Evolutionary conservation across 768 basidiomycete species (phyloP), one percentile per base, ranked within the genome.

Genomic region (Phlebiopsis gigantea): DNA sequence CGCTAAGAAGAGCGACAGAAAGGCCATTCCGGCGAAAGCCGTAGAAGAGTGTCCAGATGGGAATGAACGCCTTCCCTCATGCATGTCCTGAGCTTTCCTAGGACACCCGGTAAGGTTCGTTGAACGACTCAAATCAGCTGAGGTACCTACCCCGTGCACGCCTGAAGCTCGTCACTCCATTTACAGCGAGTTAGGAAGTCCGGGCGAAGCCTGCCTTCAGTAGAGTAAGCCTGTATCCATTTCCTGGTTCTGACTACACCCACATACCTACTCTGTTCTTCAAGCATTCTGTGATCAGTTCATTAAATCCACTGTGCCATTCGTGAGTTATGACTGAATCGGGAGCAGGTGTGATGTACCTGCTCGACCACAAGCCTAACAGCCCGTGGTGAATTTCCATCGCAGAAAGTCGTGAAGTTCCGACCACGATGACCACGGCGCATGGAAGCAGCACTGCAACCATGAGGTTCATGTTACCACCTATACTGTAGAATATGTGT

Each of bases 11-110:
- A 88, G 73, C 4, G 81, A 77, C 21, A 84, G 63, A 61, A 85
- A 83, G 22, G 78, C 73, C 82, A 87, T 85, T 28, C 84, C 84
- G 1, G 80, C 74, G 63, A 83, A 87, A 7, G 79, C 85, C 10
- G 80, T 79, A 1, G 84, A 83, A 1, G 85, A 84, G 65, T 88
- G 85, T 5, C 85, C 85, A 10, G 84, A 85, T 6, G 85, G 85
- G 63, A 88, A 88, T 0, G 84, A 87, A 54, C 77, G 74, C 30
- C 83, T 71, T 14, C 83, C 84, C 54, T 80, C 77, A 14, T 73
- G 46, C 25, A 86, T 63, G 10, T 65, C 56, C 4, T 72, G 61
- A 19, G 65, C 52, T 30, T 79, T 59, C 15, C 73, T 73, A 58
- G 6, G 17, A 39, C 34, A 17, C 8, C 12, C 17, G 2, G 12